A percentile compares a stretch with the other conserved stretches of the same genome.
These are phyloP conservation scores for Nothopassalora personata DNA, from an alignment of 2,329 filamentous ascomycete genomes.

Conservation along the genomic window DNA sequence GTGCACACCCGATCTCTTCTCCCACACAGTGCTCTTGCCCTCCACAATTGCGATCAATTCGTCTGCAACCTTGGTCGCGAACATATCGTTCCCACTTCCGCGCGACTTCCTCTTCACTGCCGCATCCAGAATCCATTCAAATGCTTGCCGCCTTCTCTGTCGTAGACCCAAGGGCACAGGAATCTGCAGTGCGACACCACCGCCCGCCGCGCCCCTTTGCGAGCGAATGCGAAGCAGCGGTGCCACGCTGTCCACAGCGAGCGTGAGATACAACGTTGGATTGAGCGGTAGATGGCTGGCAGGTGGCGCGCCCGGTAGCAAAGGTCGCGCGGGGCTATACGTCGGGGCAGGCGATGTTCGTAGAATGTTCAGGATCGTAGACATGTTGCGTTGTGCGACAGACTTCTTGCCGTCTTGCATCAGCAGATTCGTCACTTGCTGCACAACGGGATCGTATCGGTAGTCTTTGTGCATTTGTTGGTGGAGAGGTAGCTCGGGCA, in stretches of 20 bases:
- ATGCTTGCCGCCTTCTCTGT: conserved; percentile 71
- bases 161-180: conserved; percentile 70
- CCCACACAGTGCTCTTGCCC: conserved; percentile 79
- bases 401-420: conserved; percentile 91
- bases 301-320: conserved; percentile 70
- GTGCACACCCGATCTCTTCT: conserved; percentile 70
- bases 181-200: conserved; percentile 76
- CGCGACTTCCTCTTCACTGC: conserved; percentile 70
- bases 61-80: conserved; percentile 73
- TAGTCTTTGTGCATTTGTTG: conserved; percentile 63
- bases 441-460: conserved; percentile 77
- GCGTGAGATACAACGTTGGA: conserved; percentile 80
- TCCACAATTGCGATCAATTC: conserved; percentile 85
- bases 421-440: conserved; percentile 82
- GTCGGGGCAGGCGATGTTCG: conserved; percentile 77
- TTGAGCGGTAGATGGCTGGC: conserved; percentile 77
- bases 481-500: conserved; percentile 63
- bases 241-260: conserved; percentile 88
- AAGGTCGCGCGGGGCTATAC: conserved; percentile 63
- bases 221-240: conserved; percentile 76
- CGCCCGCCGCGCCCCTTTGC: conserved; percentile 74
- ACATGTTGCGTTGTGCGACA: conserved; percentile 88
- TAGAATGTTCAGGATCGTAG: conserved; percentile 72
- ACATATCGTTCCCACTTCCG: conserved; percentile 65
- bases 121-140: conserved; percentile 84